Evolutionary conservation across 139 green algal genomes (phyloP).

Genomic region (Picochlorum costavermella): DNA sequence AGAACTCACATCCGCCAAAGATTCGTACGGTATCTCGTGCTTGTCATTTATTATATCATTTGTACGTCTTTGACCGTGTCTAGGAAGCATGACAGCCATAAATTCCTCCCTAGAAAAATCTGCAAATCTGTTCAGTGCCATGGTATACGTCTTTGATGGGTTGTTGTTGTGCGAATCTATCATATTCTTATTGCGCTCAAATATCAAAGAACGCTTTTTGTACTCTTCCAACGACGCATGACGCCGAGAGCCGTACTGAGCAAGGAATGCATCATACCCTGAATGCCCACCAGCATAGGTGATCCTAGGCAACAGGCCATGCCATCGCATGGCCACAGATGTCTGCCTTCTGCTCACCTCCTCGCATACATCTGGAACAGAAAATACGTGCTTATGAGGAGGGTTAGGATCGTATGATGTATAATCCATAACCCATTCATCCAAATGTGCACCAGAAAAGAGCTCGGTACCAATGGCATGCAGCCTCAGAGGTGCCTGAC

Average conservation of each 20-base stretch:
- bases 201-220: conserved; percentile 9
- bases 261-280: conserved; percentile 35
- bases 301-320: conserved; percentile 11
- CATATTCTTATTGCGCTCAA: conserved; percentile 14
- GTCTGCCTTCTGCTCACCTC: background rate
- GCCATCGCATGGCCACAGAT: background rate
- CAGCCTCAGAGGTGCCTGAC: conserved; percentile 24
- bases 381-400: conserved; percentile 18
- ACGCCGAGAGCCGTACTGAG: conserved; percentile 10
- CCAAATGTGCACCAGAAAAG: conserved; percentile 31
- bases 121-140: conserved; percentile 42
- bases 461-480: conserved; percentile 38
- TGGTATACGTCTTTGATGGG: background rate
- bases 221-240: conserved; percentile 27
- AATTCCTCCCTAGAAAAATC: conserved; percentile 43
- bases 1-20: background rate
- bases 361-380: conserved; percentile 21
- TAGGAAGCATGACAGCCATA: conserved; percentile 35
- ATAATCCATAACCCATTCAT: conserved; percentile 34
- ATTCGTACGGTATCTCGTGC: conserved; percentile 26
- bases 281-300: conserved; percentile 10
- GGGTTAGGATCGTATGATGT: conserved; percentile 8
- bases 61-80: no score
- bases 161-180: conserved; percentile 29
- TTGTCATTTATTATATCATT: background rate